These are phyloP conservation scores for Thalia dealbata DNA, from an alignment of 176 grass and related monocot species.

Conservation along the genomic window DNA sequence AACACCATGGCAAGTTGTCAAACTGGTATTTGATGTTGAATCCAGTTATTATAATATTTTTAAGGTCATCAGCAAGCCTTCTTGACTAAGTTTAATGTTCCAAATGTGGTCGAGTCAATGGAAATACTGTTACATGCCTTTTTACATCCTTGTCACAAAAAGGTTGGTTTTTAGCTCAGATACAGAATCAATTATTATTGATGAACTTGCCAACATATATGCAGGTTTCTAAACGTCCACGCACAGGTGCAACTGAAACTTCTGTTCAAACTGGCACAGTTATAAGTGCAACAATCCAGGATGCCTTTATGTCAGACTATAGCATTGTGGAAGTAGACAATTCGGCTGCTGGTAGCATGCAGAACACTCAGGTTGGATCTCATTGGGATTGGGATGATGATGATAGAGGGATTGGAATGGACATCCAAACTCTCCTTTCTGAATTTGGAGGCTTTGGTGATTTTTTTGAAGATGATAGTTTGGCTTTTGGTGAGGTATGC, in stretches of 20 bases:
- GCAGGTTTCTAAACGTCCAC: slow-evolving; percentile 62
- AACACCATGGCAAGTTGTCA: neutral
- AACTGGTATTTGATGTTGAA: neutral
- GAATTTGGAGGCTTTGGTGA: slow-evolving; percentile 95
- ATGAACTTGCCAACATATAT: slow-evolving; percentile 30
- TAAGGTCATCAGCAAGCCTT: neutral
- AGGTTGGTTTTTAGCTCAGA: no score
- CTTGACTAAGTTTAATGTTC: neutral
- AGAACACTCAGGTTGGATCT: slow-evolving; percentile 36
- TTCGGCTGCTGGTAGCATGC: slow-evolving; percentile 17
- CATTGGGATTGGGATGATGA: slow-evolving; percentile 71
- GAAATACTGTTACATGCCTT: neutral
- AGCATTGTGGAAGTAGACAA: slow-evolving; percentile 27
- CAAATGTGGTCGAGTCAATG: neutral
- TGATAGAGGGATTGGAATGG: slow-evolving; percentile 53
- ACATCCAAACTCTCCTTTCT: slow-evolving; percentile 63
- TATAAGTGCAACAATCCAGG: slow-evolving; percentile 31
- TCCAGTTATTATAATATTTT: neutral
- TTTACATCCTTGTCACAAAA: neutral
- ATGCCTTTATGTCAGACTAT: slow-evolving; percentile 16
- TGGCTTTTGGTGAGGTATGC: slow-evolving; percentile 87
- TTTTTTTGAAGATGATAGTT: slow-evolving; percentile 68
- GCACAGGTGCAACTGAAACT: slow-evolving; percentile 37
- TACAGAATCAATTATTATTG: neutral
- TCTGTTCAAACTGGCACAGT: slow-evolving; percentile 60